Evolutionary conservation across 108 stramenopile species (phyloP), one percentile per base, ranked within the genome.

Genomic region (Discostella stelligeroides): DNA sequence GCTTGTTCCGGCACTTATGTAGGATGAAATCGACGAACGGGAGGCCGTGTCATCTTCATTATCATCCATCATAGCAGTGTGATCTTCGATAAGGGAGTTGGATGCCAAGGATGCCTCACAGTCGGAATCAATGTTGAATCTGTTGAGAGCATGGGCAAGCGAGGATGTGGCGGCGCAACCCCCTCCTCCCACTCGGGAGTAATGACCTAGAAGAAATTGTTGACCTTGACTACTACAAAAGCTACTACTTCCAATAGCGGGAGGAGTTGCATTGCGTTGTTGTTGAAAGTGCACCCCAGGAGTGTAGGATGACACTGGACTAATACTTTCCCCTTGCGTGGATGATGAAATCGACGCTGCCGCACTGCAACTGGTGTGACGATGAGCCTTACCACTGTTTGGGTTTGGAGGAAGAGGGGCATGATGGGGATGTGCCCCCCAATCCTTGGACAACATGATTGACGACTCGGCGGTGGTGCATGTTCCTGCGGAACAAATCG

Each of bases 61-160:
- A 11, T 78, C 76, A 0, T 78, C 69, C 29, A 66, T 64, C 18
- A 55, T 61, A 42, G 61, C 54, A 48, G 64, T 66, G 20, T 56
- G 68, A 49, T 76, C 64, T 3, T 65, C 75, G 14, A 69, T 30
- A 23, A 76, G 37, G 29, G 62, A 69, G 21, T 43, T 68, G 43
- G 76, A 78, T 15, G 69, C 63, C 2, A 70, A 40, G 5, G 76
- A 78, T 28, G 63, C 76, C 27, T 78, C 76, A 46, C 76, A 70
- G 47, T 78, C 76, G 15, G 76, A 78, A 34, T 78, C 76, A 15
- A 78, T 78, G 41, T 71, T 78, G 58, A 78, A 70, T 53, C 64
- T 51, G 60, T 78, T 66, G 23, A 78, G 49, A 34, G 69, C 69
- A 53, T 70, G 56, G 14, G 69, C 53, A 4, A 78, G 64, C 1